Percentiles rank a stretch among this genome's conserved stretches.
Conservation (phyloP, 192 early-diverging fungal genomes). For the Mortierella antarctica region DNA sequence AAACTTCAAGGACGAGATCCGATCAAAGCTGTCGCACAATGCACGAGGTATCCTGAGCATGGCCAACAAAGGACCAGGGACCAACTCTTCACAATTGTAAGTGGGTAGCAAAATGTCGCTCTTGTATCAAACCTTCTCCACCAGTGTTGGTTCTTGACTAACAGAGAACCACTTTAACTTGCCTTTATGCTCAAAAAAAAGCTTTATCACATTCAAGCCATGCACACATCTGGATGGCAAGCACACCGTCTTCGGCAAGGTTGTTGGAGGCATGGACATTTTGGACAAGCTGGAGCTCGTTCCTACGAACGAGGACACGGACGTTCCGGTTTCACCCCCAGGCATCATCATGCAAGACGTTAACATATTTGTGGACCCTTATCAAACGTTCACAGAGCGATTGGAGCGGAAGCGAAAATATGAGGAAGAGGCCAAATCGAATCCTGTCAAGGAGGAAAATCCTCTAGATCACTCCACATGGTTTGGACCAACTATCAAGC, state of each 20-base stretch:
- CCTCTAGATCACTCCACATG: slow-evolving; percentile 72
- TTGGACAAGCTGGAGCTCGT: slow-evolving; percentile 84
- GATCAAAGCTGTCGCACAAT: slow-evolving; percentile 76
- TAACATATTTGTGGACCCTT: slow-evolving; percentile 87
- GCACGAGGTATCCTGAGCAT: slow-evolving; percentile 90
- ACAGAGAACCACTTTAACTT: slow-evolving; percentile 2
- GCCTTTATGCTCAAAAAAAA: slow-evolving; percentile 52
- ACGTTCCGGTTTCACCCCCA: slow-evolving; percentile 72
- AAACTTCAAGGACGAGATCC: slow-evolving; percentile 78
- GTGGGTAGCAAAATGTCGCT: slow-evolving; percentile 6
- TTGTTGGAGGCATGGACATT: slow-evolving; percentile 88
- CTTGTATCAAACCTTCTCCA: not conserved
- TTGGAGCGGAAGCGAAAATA: slow-evolving; percentile 73
- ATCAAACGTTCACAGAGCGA: slow-evolving; percentile 75
- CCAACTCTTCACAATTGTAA: slow-evolving; percentile 88
- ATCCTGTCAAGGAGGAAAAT: slow-evolving; percentile 59
- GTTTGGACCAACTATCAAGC: slow-evolving; percentile 72
- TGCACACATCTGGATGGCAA: slow-evolving; percentile 80
- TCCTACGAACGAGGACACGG: slow-evolving; percentile 73
- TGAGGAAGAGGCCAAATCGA: slow-evolving; percentile 51
- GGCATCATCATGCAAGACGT: slow-evolving; percentile 81
- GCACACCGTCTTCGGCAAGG: slow-evolving; percentile 94
- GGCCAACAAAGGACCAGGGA: slow-evolving; percentile 95
- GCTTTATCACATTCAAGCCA: slow-evolving; percentile 77
- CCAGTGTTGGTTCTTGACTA: not conserved